These are phyloP conservation scores for Aspergillus unguis DNA, from an alignment of 2,329 filamentous ascomycete genomes.

Conservation along the genomic window DNA sequence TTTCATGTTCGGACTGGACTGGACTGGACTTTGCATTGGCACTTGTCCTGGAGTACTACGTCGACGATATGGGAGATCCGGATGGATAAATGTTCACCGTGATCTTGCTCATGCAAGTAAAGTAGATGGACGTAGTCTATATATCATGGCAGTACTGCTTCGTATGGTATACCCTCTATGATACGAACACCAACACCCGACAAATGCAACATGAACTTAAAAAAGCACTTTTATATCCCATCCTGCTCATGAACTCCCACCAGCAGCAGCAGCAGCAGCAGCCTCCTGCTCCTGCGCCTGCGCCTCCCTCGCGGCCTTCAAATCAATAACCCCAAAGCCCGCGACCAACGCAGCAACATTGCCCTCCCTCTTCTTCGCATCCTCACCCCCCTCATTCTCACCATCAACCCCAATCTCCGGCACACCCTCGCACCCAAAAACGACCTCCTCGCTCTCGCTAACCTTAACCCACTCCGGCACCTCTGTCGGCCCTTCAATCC, in stretches of 20 bases:
- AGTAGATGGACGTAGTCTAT: neutral
- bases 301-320: slow-evolving; percentile 21
- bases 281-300: slow-evolving; percentile 15
- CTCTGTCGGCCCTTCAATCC: slow-evolving; percentile 66
- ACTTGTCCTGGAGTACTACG: neutral
- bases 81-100: too few relatives aligned
- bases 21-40: neutral
- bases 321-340: slow-evolving; percentile 36
- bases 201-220: neutral
- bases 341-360: slow-evolving; percentile 30
- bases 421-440: slow-evolving; percentile 36
- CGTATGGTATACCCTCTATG: neutral
- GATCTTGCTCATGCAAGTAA: too few relatives aligned
- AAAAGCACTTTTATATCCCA: neutral
- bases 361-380: neutral
- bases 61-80: too few relatives aligned
- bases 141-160: too few relatives aligned
- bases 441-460: slow-evolving; percentile 36
- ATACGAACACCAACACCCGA: neutral
- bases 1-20: neutral
- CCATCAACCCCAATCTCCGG: slow-evolving; percentile 19
- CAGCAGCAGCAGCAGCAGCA: neutral
- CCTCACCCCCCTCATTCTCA: slow-evolving; percentile 15
- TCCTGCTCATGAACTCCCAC: neutral
- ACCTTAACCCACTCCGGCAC: slow-evolving; percentile 50